Conservation (phyloP, 208 protist genomes). For the Trypanosoma congolense region DNA sequence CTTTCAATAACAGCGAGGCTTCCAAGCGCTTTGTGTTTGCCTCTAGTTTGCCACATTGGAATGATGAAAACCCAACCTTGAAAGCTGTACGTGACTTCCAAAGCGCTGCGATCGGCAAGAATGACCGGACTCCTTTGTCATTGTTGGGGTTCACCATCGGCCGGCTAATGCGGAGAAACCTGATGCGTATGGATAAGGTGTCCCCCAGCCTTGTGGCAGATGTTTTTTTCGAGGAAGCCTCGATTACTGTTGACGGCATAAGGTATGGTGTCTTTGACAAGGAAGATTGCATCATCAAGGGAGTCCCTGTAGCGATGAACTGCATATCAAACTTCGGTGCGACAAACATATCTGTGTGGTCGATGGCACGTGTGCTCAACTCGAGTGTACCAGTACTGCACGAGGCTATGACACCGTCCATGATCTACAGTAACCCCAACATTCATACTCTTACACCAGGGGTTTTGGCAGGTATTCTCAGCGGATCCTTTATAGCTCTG, state of each 20-base stretch:
- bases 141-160: not conserved
- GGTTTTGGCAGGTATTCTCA: conserved; percentile 19
- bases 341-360: conserved; percentile 10
- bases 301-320: conserved; percentile 26
- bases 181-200: not conserved
- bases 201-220: not conserved
- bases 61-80: not conserved
- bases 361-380: conserved; percentile 23
- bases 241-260: conserved; percentile 16
- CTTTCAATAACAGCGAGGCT: not conserved
- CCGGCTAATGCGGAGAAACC: not conserved
- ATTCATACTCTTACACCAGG: not conserved
- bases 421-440: conserved; percentile 20
- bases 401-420: conserved; percentile 12
- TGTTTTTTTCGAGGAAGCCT: conserved; percentile 12
- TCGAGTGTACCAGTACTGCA: conserved; percentile 7
- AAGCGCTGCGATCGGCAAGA: not conserved
- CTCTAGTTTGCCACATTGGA: conserved; percentile 5
- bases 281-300: not conserved
- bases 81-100: not conserved
- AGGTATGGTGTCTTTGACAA: conserved; percentile 12
- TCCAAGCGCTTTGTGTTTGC: conserved; percentile 3
- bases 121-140: not conserved
- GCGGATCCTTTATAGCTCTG: conserved; percentile 26
- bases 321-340: conserved; percentile 24